Base-by-base conservation (phyloP, 139 green algal species). In the Chlorella sp. region DNA sequence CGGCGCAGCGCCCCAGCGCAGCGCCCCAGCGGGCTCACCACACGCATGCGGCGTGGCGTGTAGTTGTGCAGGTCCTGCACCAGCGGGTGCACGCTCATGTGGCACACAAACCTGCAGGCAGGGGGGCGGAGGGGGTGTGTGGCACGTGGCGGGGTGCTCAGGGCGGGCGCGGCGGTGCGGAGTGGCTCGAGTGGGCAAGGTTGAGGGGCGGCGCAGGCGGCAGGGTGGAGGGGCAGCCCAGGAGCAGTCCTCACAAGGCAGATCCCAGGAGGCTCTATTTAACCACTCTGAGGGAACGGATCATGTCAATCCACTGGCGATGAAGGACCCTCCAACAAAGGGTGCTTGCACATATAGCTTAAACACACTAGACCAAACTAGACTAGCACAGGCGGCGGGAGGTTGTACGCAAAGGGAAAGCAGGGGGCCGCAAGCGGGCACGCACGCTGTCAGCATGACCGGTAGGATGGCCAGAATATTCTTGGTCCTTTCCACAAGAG, bases 31-130 rank as follows among this genome's bases (percentile, higher is more conserved):
- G 11, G 1, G n/a, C 81, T 86, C 84, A 88, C 84, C 36, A 36
- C 28, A n/a, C 87, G 87, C 87, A 91, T 91, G 78, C 81, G 78
- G 5, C 53, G n/a, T 9, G 88, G 88, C 34, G 88, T 88, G 81
- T 88, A 88, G 34, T 80, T 15, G 0, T 26, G 21, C 16, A 91
- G 28, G 81, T 91, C 88, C 7, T 66, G 61, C 26, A 86, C 76
- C 19, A 88, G 26, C 9, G 88, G 88, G 79, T 88, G 88, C 0
- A 91, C 28, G 18, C 37, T 78, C 79, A 88, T 88, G 22, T 91
- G 88, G 88, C 79, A 88, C 36, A 91, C 77, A 86, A 91, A 91
- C n/a, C 85, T 88, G 85, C 85, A 69, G 26, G 40, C 26, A 48
- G 77, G 36, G 37, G 1, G 77, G n/a, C n/a, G n/a, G n/a, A n/a